Base-by-base conservation (phyloP, 2,329 filamentous ascomycete species). In the Diplocarpon rosae region DNA sequence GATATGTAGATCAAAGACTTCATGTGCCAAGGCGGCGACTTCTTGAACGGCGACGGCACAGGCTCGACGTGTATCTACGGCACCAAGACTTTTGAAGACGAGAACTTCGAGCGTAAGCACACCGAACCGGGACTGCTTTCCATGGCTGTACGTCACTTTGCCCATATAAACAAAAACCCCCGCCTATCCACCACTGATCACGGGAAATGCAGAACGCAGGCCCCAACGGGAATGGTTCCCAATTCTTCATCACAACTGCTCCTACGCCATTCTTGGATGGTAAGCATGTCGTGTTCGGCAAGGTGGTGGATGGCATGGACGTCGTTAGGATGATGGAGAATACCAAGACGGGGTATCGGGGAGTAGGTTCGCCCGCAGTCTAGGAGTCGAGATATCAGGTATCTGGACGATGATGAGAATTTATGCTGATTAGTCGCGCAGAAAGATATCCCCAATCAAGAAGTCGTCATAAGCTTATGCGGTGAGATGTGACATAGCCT, bases 11-110 rank as follows among this genome's bases (percentile, higher is more conserved):
- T 95, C 63, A 85, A 85, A 66, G 84, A 85, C 59, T 95, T 96
- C 69, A 96, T 96, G 90, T 85, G 92, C 59, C 92, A 98, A 65
- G 90, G 90, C 37, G 92, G 92, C 43, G 92, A 98, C 65, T 96
- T 96, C 64, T 70, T 95, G 50, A 88, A 95, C 58, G 86, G 88
- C 42, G 85, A 96, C 64, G 92, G 92, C 41, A 93, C 86, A 1
- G 92, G 92, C 8, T 88, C 82, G 37, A 83, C 81, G 10, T 85
- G 77, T 55, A 95, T 96, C 63, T 96, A 93, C 69, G 87, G 88
- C 46, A 81, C 78, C 40, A 80, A 83, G 56, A 75, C 78, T 37
- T 96, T 96, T 60, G 77, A 80, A 4, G 92, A 98, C 61, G 92
- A 98, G 69, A 93, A 92, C 63, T 95, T 95, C 61, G 70, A 63